Conservation (phyloP, 2,329 filamentous ascomycete genomes). For the Lasiodiplodia theobromae region DNA sequence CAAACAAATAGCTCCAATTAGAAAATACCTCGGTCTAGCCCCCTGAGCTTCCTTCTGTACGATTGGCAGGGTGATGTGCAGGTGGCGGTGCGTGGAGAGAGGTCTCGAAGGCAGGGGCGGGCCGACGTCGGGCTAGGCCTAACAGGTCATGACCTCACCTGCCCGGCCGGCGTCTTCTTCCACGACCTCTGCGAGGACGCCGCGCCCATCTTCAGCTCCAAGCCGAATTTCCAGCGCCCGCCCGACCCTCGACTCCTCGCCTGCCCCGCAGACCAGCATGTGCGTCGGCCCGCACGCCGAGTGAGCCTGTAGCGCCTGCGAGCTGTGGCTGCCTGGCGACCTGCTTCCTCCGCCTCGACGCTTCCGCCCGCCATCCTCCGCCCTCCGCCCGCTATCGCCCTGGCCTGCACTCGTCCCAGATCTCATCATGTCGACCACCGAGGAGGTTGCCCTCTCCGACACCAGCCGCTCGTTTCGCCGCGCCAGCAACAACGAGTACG, state of each 20-base stretch:
- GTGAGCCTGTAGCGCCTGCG: conserved; percentile 18
- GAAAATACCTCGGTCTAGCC: no score
- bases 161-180: background rate
- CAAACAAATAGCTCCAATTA: background rate
- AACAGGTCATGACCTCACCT: background rate
- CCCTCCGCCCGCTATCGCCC: background rate
- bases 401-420: background rate
- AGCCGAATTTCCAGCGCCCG: background rate
- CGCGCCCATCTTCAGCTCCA: background rate
- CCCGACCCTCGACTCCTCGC: background rate
- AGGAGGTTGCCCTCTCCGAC: conserved; percentile 43
- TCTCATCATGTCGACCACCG: conserved; percentile 32
- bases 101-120: background rate
- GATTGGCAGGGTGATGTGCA: no score
- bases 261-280: conserved; percentile 2
- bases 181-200: background rate
- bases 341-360: background rate
- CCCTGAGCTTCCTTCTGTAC: no score
- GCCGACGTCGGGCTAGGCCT: background rate
- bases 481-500: conserved; percentile 48
- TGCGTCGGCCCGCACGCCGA: background rate
- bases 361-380: background rate
- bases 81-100: no score
- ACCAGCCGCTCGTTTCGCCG: conserved; percentile 35
- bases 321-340: conserved; percentile 23